A percentile compares a stretch with the other conserved stretches of the same genome.
These are phyloP conservation scores for Sordariomycetes sp. DNA, from an alignment of 2,329 filamentous ascomycete genomes.

Conservation along the genomic window DNA sequence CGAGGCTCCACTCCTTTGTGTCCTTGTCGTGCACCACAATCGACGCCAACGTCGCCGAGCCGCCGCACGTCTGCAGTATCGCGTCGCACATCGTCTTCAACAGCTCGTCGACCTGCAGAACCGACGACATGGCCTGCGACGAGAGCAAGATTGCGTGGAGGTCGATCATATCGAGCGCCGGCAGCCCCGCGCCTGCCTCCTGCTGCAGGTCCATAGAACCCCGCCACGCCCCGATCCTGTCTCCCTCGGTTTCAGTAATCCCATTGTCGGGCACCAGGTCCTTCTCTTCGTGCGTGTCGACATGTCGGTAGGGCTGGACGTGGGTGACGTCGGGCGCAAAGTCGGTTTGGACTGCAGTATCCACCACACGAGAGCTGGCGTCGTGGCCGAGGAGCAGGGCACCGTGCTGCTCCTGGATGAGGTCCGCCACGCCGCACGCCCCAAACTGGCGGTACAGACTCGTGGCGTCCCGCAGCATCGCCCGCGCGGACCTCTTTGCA, in stretches of 20 bases:
- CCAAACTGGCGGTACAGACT: constrained; percentile 56
- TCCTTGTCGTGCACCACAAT: constrained; percentile 61
- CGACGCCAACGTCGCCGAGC: constrained; percentile 55
- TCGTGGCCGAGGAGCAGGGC: constrained; percentile 51
- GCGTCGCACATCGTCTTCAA: constrained; percentile 73
- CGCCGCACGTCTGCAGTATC: constrained; percentile 64
- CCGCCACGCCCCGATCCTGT: constrained; percentile 50
- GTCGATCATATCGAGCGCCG: constrained; percentile 73
- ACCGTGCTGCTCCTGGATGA: constrained; percentile 55
- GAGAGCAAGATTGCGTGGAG: constrained; percentile 66
- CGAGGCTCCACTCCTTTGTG: constrained; percentile 53
- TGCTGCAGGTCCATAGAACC: constrained; percentile 38
- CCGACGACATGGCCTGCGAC: constrained; percentile 68
- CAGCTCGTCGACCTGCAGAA: constrained; percentile 61
- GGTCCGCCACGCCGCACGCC: constrained; percentile 53
- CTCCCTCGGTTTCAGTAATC: constrained; percentile 37
- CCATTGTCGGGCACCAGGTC: constrained; percentile 26
- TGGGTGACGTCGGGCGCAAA: constrained; percentile 44
- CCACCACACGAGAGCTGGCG: constrained; percentile 42
- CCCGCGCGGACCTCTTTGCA: constrained; percentile 53
- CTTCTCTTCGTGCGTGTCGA: constrained; percentile 29
- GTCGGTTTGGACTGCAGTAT: constrained; percentile 58
- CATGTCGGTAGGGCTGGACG: constrained; percentile 32
- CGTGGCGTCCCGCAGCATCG: constrained; percentile 55
- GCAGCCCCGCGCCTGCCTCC: constrained; percentile 49